phyloP scores from a whole-genome alignment of 495 filamentous ascomycete genomes.

The Neurospora sp. region DNA sequence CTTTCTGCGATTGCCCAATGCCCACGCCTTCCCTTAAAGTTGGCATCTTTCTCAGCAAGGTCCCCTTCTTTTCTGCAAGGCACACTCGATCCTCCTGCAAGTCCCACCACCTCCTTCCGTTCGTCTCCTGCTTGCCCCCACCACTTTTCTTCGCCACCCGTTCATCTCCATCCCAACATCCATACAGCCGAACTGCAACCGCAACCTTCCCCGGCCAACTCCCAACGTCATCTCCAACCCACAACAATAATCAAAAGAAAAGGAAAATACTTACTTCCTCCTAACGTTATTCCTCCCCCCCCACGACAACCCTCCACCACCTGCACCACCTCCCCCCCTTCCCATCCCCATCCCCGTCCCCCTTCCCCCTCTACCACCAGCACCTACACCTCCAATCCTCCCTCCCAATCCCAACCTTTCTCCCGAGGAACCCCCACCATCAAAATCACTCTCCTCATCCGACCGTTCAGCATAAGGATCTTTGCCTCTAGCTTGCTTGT shows the following conservation, averaged over 20 bases:
- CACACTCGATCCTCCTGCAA: not conserved
- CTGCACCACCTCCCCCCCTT: not conserved
- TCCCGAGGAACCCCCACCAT: not conserved
- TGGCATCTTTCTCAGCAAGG: not conserved
- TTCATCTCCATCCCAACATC: not conserved
- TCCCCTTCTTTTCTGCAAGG: not conserved
- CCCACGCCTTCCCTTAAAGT: not conserved
- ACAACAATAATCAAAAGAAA: not conserved
- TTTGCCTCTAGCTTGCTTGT: slow-evolving; percentile 45
- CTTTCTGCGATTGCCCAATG: not conserved
- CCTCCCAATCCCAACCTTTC: not conserved
- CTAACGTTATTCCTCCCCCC: not conserved
- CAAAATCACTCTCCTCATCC: not conserved
- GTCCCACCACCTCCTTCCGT: not conserved
- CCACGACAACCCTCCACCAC: not conserved
- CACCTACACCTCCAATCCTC: not conserved
- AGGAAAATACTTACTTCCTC: not conserved
- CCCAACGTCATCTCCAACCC: too few species aligned
- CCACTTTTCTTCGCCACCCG: not conserved
- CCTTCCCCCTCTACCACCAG: not conserved
- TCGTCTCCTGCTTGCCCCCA: not conserved
- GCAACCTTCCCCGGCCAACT: not conserved
- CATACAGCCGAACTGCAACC: not conserved
- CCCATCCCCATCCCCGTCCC: not conserved
- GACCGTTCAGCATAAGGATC: slow-evolving; percentile 27